phyloP scores from a whole-genome alignment of 2,329 filamentous ascomycete species.

The Ophiocordyceps camponoti-saundersi region DNA sequence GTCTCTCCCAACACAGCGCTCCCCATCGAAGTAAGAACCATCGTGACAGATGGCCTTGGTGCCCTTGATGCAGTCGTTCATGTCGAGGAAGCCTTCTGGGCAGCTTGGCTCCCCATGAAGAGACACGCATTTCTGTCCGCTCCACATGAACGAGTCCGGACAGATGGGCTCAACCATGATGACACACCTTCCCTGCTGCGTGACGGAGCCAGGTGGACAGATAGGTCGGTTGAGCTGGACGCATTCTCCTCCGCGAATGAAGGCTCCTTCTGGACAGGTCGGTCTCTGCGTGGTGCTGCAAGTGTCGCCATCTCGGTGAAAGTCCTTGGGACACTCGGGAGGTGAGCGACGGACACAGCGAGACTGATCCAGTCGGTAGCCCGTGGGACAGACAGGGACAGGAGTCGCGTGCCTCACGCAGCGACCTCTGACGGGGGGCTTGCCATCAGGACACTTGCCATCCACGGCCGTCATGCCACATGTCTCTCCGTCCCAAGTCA shows the following conservation, averaged over 20 bases:
- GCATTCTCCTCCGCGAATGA: not conserved
- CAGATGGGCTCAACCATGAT: not conserved
- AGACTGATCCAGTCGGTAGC: not conserved
- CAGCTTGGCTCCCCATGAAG: not conserved
- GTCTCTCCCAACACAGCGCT: not conserved
- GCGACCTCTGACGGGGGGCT: not conserved
- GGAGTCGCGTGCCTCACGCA: not conserved
- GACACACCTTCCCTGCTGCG: not conserved
- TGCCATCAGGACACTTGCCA: not conserved
- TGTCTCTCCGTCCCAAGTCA: not conserved
- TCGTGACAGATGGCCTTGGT: not conserved
- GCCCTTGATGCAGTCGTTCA: not conserved
- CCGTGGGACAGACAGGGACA: not conserved
- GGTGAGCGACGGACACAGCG: not conserved
- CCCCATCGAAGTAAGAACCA: not conserved
- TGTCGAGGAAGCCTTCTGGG: not conserved
- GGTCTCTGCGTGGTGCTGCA: not conserved
- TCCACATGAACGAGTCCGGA: not conserved
- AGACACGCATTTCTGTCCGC: not conserved
- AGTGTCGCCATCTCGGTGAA: not conserved
- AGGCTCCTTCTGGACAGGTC: not conserved
- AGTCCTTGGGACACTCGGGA: not conserved
- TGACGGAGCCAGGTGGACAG: not conserved
- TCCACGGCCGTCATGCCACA: not conserved
- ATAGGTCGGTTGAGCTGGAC: not conserved